A percentile compares a stretch with the other conserved stretches of the same genome.
phyloP scores from a whole-genome alignment of 257 asterid genomes.

The Solanum pennellii region DNA sequence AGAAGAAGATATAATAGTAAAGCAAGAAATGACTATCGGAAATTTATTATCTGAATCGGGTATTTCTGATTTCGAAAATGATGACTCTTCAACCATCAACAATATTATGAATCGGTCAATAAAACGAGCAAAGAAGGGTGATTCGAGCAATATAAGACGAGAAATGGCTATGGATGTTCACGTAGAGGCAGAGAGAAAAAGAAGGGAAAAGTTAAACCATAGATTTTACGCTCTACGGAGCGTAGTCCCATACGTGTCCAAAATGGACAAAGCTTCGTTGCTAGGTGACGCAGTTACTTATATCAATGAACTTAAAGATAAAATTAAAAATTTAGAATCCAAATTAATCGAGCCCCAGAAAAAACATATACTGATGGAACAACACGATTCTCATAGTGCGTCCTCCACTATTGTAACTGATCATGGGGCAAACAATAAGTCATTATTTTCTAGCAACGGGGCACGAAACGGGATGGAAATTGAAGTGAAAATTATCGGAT shows the following conservation, averaged over 20 bases:
- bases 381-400: conserved; percentile 8
- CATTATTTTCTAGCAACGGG: neutral
- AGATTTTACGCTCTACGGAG: conserved; percentile 38
- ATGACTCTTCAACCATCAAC: neutral
- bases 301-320: conserved; percentile 28
- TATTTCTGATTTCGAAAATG: neutral
- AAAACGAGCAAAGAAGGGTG: neutral
- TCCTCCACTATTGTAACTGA: neutral
- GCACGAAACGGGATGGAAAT: neutral
- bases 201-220: conserved; percentile 31
- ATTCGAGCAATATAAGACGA: neutral
- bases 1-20: neutral
- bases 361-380: neutral
- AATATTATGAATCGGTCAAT: neutral
- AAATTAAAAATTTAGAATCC: conserved; percentile 8
- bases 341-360: neutral
- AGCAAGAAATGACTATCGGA: neutral
- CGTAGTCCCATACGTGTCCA: conserved; percentile 32
- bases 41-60: neutral
- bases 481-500: conserved; percentile 21
- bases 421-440: neutral
- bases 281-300: conserved; percentile 34
- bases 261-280: conserved; percentile 35
- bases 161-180: conserved; percentile 11
- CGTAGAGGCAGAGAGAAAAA: conserved; percentile 29